phyloP scores from a whole-genome alignment of 2,329 filamentous ascomycete genomes.

The Clarireedia paspali region DNA sequence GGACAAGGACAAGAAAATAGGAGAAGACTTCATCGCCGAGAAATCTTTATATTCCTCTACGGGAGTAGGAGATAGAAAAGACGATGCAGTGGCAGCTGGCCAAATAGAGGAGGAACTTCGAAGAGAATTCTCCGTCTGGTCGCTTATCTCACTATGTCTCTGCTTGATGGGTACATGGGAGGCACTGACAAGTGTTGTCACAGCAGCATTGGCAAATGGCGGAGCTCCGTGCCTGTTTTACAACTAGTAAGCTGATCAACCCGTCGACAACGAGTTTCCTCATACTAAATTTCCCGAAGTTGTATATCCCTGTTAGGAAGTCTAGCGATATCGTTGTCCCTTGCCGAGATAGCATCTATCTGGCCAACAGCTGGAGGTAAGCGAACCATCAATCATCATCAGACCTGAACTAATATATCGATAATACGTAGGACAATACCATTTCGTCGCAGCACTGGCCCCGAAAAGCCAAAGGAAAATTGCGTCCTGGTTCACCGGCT shows the following conservation, averaged over 20 bases:
- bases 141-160: constrained; percentile 32
- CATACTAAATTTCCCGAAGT: constrained; percentile 18
- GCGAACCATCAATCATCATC: neutral
- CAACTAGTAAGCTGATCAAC: constrained; percentile 31
- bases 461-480: constrained; percentile 31
- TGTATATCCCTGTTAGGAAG: constrained; percentile 36
- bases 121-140: constrained; percentile 34
- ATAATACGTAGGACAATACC: constrained; percentile 40
- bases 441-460: constrained; percentile 50
- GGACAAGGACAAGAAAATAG: neutral
- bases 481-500: constrained; percentile 36
- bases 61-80: neutral
- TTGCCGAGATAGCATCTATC: constrained; percentile 39
- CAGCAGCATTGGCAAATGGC: constrained; percentile 36
- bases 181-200: constrained; percentile 32
- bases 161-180: constrained; percentile 7
- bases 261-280: neutral
- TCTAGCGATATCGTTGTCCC: constrained; percentile 32
- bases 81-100: neutral
- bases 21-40: neutral
- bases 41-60: neutral
- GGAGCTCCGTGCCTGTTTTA: constrained; percentile 40
- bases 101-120: constrained; percentile 24
- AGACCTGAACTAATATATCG: neutral
- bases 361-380: constrained; percentile 26